Evolutionary conservation across 73 alveolate species (phyloP), one percentile per base, ranked within the genome.

Genomic region (Paramecium octaurelia): DNA sequence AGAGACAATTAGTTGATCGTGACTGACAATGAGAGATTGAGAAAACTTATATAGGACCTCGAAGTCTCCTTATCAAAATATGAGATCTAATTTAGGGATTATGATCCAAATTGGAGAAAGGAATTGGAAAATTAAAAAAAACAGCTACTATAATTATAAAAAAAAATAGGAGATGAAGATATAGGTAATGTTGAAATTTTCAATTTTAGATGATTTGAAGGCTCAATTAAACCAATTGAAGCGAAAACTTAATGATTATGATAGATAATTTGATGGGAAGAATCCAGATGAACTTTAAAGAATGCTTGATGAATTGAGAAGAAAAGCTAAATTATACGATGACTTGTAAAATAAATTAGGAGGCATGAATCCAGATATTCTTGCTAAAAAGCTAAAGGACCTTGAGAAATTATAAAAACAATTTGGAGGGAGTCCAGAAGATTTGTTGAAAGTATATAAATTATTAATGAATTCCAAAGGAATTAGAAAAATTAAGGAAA

Each of bases 31-130:
- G 76, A 80, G 8, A 40, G 76, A 10, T 8, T 44, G 27, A 24
- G 20, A 27, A 31, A 40, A 43, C 57, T 80, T 10, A 4, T 80
- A 21, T 0, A 42, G 29, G 76, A 80, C 20, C 44, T 80, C 1
- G 76, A 80, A 1, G 57, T n/a, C 6, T 40, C 77, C 8, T 14
- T 80, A 23, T 21, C n/a, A 21, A 42, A 24, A 35, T 80, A 80
- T 43, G 91, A 80, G 14, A 20, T 46, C 21, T 2, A 42, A 10
- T 18, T 80, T 2, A 4, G 18, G 1, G 54, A 23, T 20, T 80
- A 80, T 43, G 91, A 80, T 80, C 91, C 77, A 10, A 80, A 77
- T 77, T 77, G 90, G 90, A 77, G 23, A 18, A 77, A 43, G 24
- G 90, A 80, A 80, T 80, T 80, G 48, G 91, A 80, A 23, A 9